Base-by-base conservation (phyloP, 768 basidiomycete species). In the Ephemerocybe angulata region DNA sequence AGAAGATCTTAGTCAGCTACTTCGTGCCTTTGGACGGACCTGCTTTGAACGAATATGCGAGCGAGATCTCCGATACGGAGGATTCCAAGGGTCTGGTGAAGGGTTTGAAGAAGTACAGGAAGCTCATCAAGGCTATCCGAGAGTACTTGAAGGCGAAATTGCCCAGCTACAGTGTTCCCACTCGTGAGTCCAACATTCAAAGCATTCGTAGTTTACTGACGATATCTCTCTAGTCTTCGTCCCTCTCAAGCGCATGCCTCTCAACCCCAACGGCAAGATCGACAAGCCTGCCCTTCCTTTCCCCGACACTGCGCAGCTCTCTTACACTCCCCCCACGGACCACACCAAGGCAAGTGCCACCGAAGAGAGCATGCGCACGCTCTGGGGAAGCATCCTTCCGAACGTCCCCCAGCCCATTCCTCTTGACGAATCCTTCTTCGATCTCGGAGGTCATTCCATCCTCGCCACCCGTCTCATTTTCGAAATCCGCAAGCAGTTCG, bases 261-360 rank as follows among this genome's bases (percentile, higher is more conserved):
- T 99, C 49, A 99, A 98, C 64, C 97, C 97, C 6, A 99, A 98
- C 67, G 97, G 97, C 58, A 99, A 99, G 74, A 88, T 99, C 68
- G 97, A 99, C 76, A 99, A 98, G 67, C 96, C 97, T 0, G 90
- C 92, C 0, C 83, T 99, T 43, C 97, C 97, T 11, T 99, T 98
- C 86, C 97, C 97, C 6, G 97, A 99, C 70, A 98, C 97, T 0
- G 90, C 86, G 3, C 85, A 90, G 56, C 80, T 77, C 1, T 72
- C 78, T 6, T 62, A 73, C 21, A 70, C 77, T 38, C 77, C 81
- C 37, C 70, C 80, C 1, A 59, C 70, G 29, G 63, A 67, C 4
- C 62, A 69, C n/a, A 58, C 67, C 7, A 63, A 68, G 6, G 72
- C 80, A 30, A 84, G 76, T 17, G 73, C 89, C 0, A 96, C 93